Percentiles rank a stretch among this genome's conserved stretches.
Conservation (phyloP, 2,329 filamentous ascomycete species). For the Cladosporium sp. region DNA sequence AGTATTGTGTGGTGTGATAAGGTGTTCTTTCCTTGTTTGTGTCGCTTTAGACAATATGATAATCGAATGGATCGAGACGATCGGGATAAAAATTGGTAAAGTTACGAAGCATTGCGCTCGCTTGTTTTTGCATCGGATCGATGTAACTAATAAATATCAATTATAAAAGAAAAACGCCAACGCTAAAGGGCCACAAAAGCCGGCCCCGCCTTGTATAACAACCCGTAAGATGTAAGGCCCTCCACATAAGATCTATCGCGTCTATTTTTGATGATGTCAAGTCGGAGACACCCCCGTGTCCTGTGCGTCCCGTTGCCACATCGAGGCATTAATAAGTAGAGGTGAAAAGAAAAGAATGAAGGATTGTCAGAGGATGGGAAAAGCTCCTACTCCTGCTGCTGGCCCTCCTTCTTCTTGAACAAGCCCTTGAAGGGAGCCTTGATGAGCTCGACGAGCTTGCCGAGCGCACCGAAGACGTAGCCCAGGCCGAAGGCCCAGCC, state of each 20-base stretch:
- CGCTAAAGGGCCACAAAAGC: constrained; percentile 1
- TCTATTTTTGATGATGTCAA: neutral
- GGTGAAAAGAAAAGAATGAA: neutral
- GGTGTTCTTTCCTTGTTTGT: no score
- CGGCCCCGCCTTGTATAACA: no score
- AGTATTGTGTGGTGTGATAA: no score
- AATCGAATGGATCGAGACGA: no score
- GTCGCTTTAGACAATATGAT: no score
- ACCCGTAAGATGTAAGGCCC: neutral
- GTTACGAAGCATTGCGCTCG: neutral
- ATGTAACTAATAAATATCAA: neutral
- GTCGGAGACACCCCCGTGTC: neutral
- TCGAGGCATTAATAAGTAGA: neutral
- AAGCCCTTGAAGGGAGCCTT: constrained; percentile 29
- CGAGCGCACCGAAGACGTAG: constrained; percentile 46
- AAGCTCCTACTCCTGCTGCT: constrained; percentile 1
- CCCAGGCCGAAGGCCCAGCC: constrained; percentile 67
- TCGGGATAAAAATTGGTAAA: no score
- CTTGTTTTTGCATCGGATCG: no score
- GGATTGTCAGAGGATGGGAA: neutral
- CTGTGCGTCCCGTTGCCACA: neutral
- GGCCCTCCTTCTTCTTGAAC: constrained; percentile 17
- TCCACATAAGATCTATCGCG: constrained; percentile 5
- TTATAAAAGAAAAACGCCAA: neutral
- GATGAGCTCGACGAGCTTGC: constrained; percentile 33